Base-by-base conservation (phyloP, 2,329 filamentous ascomycete species). In the Xylaria sp. region DNA sequence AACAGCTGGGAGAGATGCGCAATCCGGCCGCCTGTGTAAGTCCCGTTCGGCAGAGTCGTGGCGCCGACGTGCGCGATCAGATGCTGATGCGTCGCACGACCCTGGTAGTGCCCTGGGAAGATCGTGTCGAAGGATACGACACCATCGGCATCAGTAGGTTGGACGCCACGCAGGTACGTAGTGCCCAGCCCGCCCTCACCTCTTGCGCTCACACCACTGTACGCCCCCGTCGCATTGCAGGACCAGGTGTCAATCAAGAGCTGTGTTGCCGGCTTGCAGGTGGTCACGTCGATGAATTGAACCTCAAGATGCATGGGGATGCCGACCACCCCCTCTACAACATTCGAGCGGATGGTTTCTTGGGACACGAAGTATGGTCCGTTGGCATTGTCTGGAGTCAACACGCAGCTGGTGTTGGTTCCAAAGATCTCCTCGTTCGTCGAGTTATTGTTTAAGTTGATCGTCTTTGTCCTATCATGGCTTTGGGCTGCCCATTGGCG, bases 141-240 rank as follows among this genome's bases (percentile, higher is more conserved):
- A 47, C 85, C 85, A 51, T 85, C 82, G 1, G 74, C 68, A 68
- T 86, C 80, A 0, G 82, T 82, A 12, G 78, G 74, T 72, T 84
- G 82, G 51, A 85, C 80, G 36, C 85, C 85, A 2, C 85, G 82
- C 4, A 86, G 78, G 75, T 80, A 86, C 14, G 82, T 85, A 1
- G 79, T 79, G n/a, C 78, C 77, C 58, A 81, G 70, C 1, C 80
- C 81, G 61, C 73, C 73, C 75, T 80, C 62, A 67, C 75, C 71
- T 2, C 66, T 64, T 14, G 71, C 72, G 56, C 65, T 72, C 55
- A 80, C 76, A 32, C 78, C 76, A 58, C 79, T 82, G 77, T 85
- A 85, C 19, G 78, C 77, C 50, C 83, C 83, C 0, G 81, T 84
- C 47, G 81, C 79, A 69, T 84, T 84, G 75, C 81, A 82, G 47